Evolutionary conservation across 164 flowering plant species (phyloP).

Genomic region (Warburgia ugandensis): DNA sequence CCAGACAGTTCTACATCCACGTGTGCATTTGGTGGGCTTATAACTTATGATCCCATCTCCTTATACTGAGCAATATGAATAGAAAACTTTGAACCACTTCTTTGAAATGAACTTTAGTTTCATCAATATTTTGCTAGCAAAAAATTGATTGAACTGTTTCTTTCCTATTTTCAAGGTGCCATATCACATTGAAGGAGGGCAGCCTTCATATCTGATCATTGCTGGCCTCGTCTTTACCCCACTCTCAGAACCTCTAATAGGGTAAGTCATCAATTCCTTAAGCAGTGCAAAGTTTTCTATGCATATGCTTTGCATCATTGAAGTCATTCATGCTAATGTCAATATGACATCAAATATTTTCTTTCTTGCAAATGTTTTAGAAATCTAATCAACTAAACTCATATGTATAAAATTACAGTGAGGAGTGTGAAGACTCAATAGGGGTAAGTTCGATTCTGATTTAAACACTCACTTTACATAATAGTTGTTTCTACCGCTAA

Average conservation of each 20-base stretch:
- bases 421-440: slow-evolving; percentile 79
- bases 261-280: slow-evolving; percentile 37
- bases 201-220: slow-evolving; percentile 84
- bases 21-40: slow-evolving; percentile 71
- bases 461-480: background rate
- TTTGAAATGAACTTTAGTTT: no score
- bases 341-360: background rate
- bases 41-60: background rate
- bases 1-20: slow-evolving; percentile 57
- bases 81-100: no score
- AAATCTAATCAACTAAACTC: no score
- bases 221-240: slow-evolving; percentile 98
- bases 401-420: no score
- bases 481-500: background rate
- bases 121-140: background rate
- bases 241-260: slow-evolving; percentile 96
- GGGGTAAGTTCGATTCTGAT: slow-evolving; percentile 81
- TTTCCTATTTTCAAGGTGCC: slow-evolving; percentile 54
- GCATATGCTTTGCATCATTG: background rate
- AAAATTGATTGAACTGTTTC: background rate
- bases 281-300: background rate
- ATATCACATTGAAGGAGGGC: slow-evolving; percentile 82
- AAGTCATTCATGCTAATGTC: background rate
- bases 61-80: background rate
- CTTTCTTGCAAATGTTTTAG: slow-evolving; percentile 2